Percentiles rank a stretch among this genome's conserved stretches.
These are phyloP conservation scores for Fragaria vesca DNA, from an alignment of 306 rosid species.

Conservation along the genomic window DNA sequence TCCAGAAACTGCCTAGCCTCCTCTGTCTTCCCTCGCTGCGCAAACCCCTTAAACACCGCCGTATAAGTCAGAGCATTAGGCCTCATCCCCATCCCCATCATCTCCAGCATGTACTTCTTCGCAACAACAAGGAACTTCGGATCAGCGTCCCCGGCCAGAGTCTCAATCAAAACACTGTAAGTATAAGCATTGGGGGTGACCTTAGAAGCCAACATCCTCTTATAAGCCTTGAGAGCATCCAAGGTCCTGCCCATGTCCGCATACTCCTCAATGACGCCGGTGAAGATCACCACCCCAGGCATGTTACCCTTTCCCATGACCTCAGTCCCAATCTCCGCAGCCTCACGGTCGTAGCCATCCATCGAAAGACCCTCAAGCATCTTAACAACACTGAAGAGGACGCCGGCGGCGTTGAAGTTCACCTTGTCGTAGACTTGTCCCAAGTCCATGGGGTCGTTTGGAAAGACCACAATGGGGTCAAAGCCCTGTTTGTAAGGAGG, in stretches of 20 bases:
- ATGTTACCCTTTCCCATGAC: background rate
- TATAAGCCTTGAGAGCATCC: conserved; percentile 4
- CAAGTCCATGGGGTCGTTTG: conserved; percentile 1
- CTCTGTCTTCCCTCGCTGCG: conserved; percentile 33
- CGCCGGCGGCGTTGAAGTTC: background rate
- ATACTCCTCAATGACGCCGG: background rate
- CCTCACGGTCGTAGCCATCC: background rate
- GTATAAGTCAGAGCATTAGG: conserved; percentile 66
- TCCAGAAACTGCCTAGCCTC: conserved; percentile 54
- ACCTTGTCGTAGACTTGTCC: background rate
- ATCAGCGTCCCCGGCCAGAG: conserved; percentile 11
- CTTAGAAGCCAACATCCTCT: conserved; percentile 6
- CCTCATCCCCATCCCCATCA: conserved; percentile 62
- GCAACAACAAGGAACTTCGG: conserved; percentile 44
- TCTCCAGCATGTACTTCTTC: conserved; percentile 52
- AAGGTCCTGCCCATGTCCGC: background rate
- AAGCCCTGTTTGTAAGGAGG: background rate
- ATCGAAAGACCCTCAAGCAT: background rate
- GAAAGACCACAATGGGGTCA: background rate
- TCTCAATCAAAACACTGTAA: conserved; percentile 41
- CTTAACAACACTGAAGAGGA: background rate
- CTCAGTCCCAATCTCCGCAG: background rate
- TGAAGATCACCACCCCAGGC: conserved; percentile 2
- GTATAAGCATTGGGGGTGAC: conserved; percentile 64
- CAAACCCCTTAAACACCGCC: conserved; percentile 60